Evolutionary conservation across 176 grass and related monocot species (phyloP), one percentile per base, ranked within the genome.

Genomic region (Paspalum notatum): DNA sequence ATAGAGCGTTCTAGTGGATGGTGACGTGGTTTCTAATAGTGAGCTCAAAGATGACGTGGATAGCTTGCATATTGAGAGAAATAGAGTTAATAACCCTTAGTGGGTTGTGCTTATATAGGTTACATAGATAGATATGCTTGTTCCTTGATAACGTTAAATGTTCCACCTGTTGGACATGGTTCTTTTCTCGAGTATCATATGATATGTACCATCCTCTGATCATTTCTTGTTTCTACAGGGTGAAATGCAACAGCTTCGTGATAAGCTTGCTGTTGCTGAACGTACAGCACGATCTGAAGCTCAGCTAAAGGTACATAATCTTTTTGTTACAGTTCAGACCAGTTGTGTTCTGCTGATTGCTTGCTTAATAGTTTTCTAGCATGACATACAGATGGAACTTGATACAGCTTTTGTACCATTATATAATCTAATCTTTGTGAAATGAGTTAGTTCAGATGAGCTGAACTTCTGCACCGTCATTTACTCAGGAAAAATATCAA

Each of bases 241-340:
- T 55, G 97, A 99, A 73, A 93, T 96, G 93, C 87, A 93, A 65
- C 97, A 96, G 77, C 89, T 96, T 50, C 88, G 93, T 71, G 97
- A 99, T 75, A 96, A 95, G 77, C 91, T 99, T 90, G 79, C 91
- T 60, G 83, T 96, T 69, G 85, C 91, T 80, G 97, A 99, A 85
- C 90, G 97, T 7, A 80, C 97, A 83, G 91, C 97, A 77, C 86
- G 93, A 74, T 99, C 88, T 77, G 97, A 96, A 91, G 88, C 89
- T 80, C 97, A 95, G 63, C 71, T 99, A 64, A 99, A 96, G 88
- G 97, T 95, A 79, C 56, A 69, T 40, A 22, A 48, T n/a, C 67
- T 38, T 59, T 89, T 20, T 77, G 18, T 60, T 83, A 24, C 58
- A 78, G 9, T 62, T 62, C 38, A 66, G 60, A 21, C 27, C 0